Evolutionary conservation across 1,284 basidiomycete genomes (phyloP).

Genomic region (Austroboletus niveus): DNA sequence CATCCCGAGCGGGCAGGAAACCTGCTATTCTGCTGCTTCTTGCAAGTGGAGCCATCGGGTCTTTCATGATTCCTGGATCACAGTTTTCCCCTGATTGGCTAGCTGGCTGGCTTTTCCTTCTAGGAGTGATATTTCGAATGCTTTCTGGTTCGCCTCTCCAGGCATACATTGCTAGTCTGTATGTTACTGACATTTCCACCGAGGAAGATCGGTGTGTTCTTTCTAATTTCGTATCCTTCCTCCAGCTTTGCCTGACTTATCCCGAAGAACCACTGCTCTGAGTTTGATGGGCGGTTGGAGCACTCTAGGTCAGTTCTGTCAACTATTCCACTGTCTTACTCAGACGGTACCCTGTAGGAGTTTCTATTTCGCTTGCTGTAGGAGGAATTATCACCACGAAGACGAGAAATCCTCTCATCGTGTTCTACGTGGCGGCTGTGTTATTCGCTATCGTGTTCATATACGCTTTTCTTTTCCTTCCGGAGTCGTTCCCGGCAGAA

Average conservation of each 20-base stretch:
- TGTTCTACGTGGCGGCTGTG: slow-evolving; percentile 23
- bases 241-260: neutral
- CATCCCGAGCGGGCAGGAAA: slow-evolving; percentile 32
- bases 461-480: slow-evolving; percentile 27
- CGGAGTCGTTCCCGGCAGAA: slow-evolving; percentile 33
- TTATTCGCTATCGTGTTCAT: slow-evolving; percentile 17
- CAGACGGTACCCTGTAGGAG: slow-evolving; percentile 17
- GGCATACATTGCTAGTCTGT: slow-evolving; percentile 28
- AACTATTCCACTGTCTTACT: neutral
- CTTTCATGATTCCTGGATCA: slow-evolving; percentile 21
- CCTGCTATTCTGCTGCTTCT: slow-evolving; percentile 26
- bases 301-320: slow-evolving; percentile 20
- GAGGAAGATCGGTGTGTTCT: slow-evolving; percentile 28
- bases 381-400: slow-evolving; percentile 32
- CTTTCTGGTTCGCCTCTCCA: slow-evolving; percentile 13
- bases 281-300: slow-evolving; percentile 32
- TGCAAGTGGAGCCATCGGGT: slow-evolving; percentile 10
- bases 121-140: slow-evolving; percentile 17
- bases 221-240: neutral
- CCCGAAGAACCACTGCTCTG: slow-evolving; percentile 27
- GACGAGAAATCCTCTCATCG: slow-evolving; percentile 25
- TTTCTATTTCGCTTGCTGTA: slow-evolving; percentile 24
- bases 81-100: slow-evolving; percentile 12
- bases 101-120: slow-evolving; percentile 15
- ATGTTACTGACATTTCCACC: slow-evolving; percentile 28